Percentiles rank a stretch among this genome's conserved stretches.
phyloP scores from a whole-genome alignment of 2,329 filamentous ascomycete genomes.

The Hypoxylon sp. region DNA sequence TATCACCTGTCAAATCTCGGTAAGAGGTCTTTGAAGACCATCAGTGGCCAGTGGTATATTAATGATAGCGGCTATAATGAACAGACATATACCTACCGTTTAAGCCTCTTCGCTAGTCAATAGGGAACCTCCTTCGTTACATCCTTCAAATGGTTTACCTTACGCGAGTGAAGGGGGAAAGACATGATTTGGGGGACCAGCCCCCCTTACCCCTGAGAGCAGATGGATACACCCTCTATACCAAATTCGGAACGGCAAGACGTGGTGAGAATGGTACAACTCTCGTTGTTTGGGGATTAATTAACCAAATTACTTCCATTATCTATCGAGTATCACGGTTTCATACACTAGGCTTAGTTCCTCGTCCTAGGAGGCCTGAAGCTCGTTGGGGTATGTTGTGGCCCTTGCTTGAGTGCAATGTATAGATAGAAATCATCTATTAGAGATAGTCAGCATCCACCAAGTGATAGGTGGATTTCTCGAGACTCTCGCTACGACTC shows the following conservation, averaged over 20 bases:
- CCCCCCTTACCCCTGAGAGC: background rate
- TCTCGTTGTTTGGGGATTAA: background rate
- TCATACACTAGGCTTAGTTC: background rate
- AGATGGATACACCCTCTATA: background rate
- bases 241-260: background rate
- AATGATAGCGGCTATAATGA: slow-evolving; percentile 15
- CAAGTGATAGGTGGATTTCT: background rate
- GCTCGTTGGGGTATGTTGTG: background rate
- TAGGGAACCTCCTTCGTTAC: background rate
- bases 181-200: background rate
- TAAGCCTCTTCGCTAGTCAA: background rate
- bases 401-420: background rate
- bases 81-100: background rate
- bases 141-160: background rate
- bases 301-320: background rate
- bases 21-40: background rate
- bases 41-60: slow-evolving; percentile 5
- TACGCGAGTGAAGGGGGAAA: background rate
- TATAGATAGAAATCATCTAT: background rate
- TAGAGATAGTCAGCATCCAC: background rate
- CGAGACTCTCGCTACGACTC: background rate
- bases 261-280: background rate
- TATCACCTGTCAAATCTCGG: background rate
- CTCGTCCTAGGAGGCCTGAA: background rate
- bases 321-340: background rate